Percentiles rank a stretch among this genome's conserved stretches.
These are phyloP conservation scores for Agroathelia rolfsii DNA, from an alignment of 1,284 basidiomycete genomes.

Conservation along the genomic window DNA sequence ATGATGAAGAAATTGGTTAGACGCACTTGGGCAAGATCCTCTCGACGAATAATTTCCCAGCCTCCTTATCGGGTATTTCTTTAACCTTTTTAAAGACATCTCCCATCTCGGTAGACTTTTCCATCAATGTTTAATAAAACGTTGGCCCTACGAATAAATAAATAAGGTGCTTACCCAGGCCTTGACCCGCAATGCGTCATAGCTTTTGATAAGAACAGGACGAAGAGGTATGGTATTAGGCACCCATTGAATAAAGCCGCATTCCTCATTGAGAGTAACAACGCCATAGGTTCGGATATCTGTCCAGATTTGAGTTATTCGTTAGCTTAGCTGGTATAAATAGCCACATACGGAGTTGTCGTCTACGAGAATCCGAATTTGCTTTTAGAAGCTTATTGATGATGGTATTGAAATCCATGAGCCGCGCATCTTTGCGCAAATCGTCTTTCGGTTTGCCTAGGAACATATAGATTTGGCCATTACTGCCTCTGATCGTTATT, in stretches of 20 bases:
- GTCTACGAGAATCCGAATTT: slow-evolving; percentile 84
- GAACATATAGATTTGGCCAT: slow-evolving; percentile 85
- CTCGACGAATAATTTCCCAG: slow-evolving; percentile 49
- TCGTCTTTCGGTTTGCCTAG: slow-evolving; percentile 98
- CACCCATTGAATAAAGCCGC: slow-evolving; percentile 98
- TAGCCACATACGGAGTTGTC: slow-evolving; percentile 68
- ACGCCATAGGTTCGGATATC: slow-evolving; percentile 96
- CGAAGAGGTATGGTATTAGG: slow-evolving; percentile 87
- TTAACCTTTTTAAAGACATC: slow-evolving; percentile 50
- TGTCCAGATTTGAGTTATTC: slow-evolving; percentile 22
- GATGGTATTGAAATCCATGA: slow-evolving; percentile 98
- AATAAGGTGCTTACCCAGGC: slow-evolving; percentile 44
- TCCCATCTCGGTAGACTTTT: slow-evolving; percentile 39
- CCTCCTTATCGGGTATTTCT: slow-evolving; percentile 36
- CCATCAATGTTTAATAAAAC: slow-evolving; percentile 10
- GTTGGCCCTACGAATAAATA: not conserved
- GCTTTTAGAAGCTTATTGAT: slow-evolving; percentile 96
- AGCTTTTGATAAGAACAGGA: slow-evolving; percentile 68
- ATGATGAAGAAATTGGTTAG: not conserved
- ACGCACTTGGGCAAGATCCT: slow-evolving; percentile 55
- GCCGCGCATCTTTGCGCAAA: slow-evolving; percentile 89
- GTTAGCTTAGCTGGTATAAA: not conserved
- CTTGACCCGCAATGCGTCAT: slow-evolving; percentile 51
- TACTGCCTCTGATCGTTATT: slow-evolving; percentile 75
- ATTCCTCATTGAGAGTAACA: slow-evolving; percentile 93